Conservation (phyloP, 208 protist species). For the Trypanosoma congolense region DNA sequence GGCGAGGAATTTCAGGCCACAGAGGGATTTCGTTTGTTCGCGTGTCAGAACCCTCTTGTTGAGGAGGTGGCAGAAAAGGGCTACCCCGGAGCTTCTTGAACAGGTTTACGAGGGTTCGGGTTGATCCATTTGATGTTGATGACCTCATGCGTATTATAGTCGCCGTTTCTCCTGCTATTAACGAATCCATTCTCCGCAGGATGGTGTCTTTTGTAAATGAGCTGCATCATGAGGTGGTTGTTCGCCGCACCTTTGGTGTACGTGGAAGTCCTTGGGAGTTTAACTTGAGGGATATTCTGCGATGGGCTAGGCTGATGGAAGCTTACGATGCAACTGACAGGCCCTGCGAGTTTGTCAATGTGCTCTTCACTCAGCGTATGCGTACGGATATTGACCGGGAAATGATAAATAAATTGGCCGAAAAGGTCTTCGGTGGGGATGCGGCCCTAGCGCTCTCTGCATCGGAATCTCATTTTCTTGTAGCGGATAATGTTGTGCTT, state of each 20-base stretch:
- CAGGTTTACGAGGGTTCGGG: conserved; percentile 97
- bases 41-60: conserved; percentile 97
- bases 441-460: background rate
- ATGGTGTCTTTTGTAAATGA: conserved; percentile 95
- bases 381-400: conserved; percentile 67
- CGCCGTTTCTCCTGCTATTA: conserved; percentile 76
- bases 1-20: conserved; percentile 82
- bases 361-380: conserved; percentile 86
- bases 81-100: conserved; percentile 99
- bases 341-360: conserved; percentile 65
- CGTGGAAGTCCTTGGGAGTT: conserved; percentile 98
- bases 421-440: conserved; percentile 37
- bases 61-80: conserved; percentile 98
- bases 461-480: conserved; percentile 59
- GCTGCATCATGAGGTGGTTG: conserved; percentile 90
- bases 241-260: conserved; percentile 68
- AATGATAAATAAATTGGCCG: conserved; percentile 35
- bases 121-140: conserved; percentile 82
- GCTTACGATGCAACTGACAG: conserved; percentile 37
- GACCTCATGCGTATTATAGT: conserved; percentile 88
- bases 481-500: conserved; percentile 54
- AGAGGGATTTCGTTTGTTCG: conserved; percentile 97
- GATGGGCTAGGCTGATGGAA: conserved; percentile 95
- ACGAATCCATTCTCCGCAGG: conserved; percentile 41
- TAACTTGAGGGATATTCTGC: conserved; percentile 99